phyloP scores from a whole-genome alignment of 2,329 filamentous ascomycete genomes.

The Exophiala calicioides region DNA sequence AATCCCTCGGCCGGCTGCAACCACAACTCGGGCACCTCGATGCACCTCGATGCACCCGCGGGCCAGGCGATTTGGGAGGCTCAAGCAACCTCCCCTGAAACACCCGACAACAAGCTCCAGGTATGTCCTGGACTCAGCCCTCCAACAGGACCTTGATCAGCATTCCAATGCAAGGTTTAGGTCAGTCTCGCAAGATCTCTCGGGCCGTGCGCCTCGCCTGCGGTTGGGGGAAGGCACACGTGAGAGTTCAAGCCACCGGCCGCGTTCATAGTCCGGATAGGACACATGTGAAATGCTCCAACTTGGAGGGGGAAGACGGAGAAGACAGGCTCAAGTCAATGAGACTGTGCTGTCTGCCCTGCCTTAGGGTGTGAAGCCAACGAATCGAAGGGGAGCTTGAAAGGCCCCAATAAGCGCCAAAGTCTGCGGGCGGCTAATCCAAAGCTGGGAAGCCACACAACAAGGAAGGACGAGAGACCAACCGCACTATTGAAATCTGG shows the following conservation, averaged over 20 bases:
- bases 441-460: constrained; percentile 12
- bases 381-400: constrained; percentile 12
- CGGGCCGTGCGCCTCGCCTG: constrained; percentile 8
- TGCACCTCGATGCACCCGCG: background rate
- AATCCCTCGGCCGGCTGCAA: constrained; percentile 4
- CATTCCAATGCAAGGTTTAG: background rate
- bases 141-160: background rate
- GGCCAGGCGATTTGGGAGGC: background rate
- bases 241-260: constrained; percentile 7
- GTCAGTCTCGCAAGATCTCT: too few relatives aligned
- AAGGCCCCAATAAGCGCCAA: constrained; percentile 25
- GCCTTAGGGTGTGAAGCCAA: constrained; percentile 13
- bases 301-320: constrained; percentile 7
- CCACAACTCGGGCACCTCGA: background rate
- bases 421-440: constrained; percentile 25
- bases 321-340: background rate
- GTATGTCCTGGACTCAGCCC: background rate
- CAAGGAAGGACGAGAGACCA: constrained; percentile 2
- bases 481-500: too few relatives aligned
- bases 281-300: constrained; percentile 15
- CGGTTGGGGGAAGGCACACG: background rate
- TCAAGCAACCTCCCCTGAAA: background rate
- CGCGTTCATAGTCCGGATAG: background rate
- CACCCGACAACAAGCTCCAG: background rate
- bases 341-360: constrained; percentile 9